Evolutionary conservation across 179 eudicot species (phyloP), one percentile per base, ranked within the genome.

Genomic region (Heliamphora pulchella): DNA sequence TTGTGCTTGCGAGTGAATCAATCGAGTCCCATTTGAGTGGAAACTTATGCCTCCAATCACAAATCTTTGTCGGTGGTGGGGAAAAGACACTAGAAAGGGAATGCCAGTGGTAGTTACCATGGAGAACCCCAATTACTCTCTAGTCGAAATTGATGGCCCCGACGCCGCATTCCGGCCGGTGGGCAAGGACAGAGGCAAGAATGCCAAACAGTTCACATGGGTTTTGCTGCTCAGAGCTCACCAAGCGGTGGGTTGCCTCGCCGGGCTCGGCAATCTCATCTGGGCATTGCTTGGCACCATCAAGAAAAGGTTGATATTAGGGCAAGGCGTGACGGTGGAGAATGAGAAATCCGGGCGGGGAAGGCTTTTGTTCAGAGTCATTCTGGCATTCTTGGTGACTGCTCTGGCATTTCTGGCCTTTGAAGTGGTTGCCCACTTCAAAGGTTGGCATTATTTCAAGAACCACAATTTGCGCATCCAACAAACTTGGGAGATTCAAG

Each of bases 181-280:
- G 15, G 89, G 83, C 18, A 87, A 89, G 79, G 90, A 82, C 48
- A 84, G 90, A 62, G 87, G 88, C 11, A 87, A 82, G 78, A 89
- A 89, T 83, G 91, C 90, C 5, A 89, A 86, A 48, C 91, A 89
- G 75, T 80, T 86, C 13, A 87, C 90, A 8, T 89, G 91, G 91
- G 91, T 89, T 70, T 85, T 89, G 74, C 76, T 89, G 68, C 86
- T 89, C 43, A 87, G 83, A 77, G 91, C 90, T 63, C 91, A 89
- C 68, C 86, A 82, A 81, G 91, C 91, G 20, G 91, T 87, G 15
- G 91, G 91, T 75, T 86, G 85, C 79, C 58, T 89, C 14, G 85
- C 90, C 53, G 86, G 90, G 90, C 61, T 89, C 31, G 91, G 91
- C 7, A 87, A 78, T 65, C 76, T 85, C 7, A 75, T 89, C 46